These are phyloP conservation scores for Heliamphora exappendiculata DNA, from an alignment of 148 eudicot species.

Conservation along the genomic window DNA sequence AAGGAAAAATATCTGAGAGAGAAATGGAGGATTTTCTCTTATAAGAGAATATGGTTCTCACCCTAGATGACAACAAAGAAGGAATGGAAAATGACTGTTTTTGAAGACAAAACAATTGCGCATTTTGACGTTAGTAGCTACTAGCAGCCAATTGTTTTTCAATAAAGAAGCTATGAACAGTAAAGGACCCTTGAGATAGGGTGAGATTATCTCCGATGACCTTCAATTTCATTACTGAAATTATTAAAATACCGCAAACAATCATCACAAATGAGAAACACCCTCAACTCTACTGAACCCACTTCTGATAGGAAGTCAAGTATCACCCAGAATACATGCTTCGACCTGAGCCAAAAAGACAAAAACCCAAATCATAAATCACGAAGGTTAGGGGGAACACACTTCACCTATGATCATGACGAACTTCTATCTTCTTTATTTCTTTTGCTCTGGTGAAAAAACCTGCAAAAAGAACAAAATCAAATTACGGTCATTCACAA, in stretches of 20 bases:
- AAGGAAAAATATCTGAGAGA: neutral
- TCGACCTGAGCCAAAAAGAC: neutral
- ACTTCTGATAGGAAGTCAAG: constrained; percentile 3
- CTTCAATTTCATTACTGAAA: neutral
- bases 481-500: neutral
- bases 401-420: constrained; percentile 58
- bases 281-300: neutral
- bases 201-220: neutral
- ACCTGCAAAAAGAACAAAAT: constrained; percentile 33
- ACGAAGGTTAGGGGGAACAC: neutral
- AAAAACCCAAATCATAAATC: neutral
- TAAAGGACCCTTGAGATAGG: neutral
- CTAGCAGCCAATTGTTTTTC: neutral
- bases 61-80: neutral
- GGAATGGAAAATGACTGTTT: neutral
- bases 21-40: neutral
- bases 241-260: neutral
- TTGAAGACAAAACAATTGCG: neutral
- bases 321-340: neutral
- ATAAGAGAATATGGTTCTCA: neutral
- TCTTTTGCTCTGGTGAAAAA: constrained; percentile 70
- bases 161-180: neutral
- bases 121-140: neutral
- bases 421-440: constrained; percentile 48
- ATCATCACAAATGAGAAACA: neutral